A percentile compares a stretch with the other conserved stretches of the same genome.
Conservation (phyloP, 768 basidiomycete species). For the Baorangia bicolor region DNA sequence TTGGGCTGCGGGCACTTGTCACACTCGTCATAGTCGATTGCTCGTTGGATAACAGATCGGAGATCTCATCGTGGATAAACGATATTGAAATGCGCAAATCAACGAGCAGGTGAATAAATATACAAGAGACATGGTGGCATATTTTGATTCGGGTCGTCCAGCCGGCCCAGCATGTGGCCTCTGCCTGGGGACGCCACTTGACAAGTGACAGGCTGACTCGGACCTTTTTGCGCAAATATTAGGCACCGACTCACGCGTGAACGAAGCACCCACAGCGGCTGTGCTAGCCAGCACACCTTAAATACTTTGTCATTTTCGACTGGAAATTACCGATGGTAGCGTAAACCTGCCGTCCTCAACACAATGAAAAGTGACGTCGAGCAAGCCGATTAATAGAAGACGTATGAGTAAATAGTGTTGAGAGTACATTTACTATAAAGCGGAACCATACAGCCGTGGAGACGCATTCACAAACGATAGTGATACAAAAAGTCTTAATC, state of each 20-base stretch:
- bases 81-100: conserved; percentile 30
- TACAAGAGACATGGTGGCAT: not conserved
- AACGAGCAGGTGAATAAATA: conserved; percentile 12
- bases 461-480: conserved; percentile 28
- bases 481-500: conserved; percentile 33
- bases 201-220: conserved; percentile 12
- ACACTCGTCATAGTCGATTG: conserved; percentile 3
- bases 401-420: conserved; percentile 34
- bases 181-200: conserved; percentile 4
- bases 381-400: conserved; percentile 27
- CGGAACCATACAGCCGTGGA: conserved; percentile 22
- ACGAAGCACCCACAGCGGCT: conserved; percentile 27
- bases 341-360: conserved; percentile 21
- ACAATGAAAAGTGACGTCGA: conserved; percentile 19
- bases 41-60: conserved; percentile 15
- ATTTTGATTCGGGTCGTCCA: conserved; percentile 10
- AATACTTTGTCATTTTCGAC: conserved; percentile 24
- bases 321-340: conserved; percentile 26
- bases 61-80: conserved; percentile 16
- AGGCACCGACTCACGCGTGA: conserved; percentile 23
- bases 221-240: conserved; percentile 14
- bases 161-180: conserved; percentile 8
- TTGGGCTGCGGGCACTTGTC: conserved; percentile 23
- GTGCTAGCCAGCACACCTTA: conserved; percentile 30
- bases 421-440: conserved; percentile 35